A percentile compares a stretch with the other conserved stretches of the same genome.
These are phyloP conservation scores for Rhodomyrtus psidioides DNA, from an alignment of 441 rosid genomes.

Conservation along the genomic window DNA sequence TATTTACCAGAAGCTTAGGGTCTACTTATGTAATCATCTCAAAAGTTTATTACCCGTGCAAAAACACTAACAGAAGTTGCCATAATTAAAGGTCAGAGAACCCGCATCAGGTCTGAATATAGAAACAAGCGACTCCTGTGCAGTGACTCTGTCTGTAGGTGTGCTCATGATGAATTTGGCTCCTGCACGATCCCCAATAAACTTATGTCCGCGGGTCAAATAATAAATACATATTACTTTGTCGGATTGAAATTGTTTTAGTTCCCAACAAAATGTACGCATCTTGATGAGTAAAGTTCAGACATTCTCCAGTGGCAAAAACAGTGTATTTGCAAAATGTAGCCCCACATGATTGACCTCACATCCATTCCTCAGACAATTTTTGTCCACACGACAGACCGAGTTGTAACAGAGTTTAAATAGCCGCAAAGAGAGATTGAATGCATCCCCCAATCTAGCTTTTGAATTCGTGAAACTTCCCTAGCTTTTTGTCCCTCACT, in stretches of 20 bases:
- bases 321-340: background rate
- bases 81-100: background rate
- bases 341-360: conserved; percentile 3
- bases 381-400: background rate
- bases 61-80: background rate
- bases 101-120: background rate
- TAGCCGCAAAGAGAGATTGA: background rate
- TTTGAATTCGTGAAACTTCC: background rate
- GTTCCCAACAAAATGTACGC: background rate
- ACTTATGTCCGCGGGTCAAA: background rate
- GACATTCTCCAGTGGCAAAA: background rate
- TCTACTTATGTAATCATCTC: background rate
- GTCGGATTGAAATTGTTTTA: background rate
- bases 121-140: background rate
- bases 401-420: background rate
- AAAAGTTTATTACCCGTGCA: background rate
- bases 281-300: background rate
- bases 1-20: too few relatives aligned
- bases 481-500: background rate
- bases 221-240: background rate
- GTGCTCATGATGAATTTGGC: background rate
- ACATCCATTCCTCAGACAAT: background rate
- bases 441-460: background rate
- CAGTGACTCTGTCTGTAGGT: background rate
- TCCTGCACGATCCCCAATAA: background rate